phyloP scores from a whole-genome alignment of 2,329 filamentous ascomycete species.

The Talaromyces sp. region DNA sequence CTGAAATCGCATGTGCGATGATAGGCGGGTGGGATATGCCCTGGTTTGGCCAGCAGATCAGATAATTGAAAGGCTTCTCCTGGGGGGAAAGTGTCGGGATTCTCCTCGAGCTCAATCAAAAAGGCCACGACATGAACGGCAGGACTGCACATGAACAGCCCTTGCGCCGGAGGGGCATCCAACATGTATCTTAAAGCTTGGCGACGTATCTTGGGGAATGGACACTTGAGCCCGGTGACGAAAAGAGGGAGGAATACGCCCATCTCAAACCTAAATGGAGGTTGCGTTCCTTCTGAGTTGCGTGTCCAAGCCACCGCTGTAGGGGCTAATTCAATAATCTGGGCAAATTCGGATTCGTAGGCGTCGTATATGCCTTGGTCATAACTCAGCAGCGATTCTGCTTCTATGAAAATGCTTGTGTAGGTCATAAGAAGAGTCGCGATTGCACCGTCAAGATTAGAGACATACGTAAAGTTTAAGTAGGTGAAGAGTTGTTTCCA shows the following conservation, averaged over 20 bases:
- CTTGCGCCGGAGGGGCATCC: background rate
- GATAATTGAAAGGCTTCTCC: background rate
- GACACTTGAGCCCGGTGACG: conserved; percentile 26
- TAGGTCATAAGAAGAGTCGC: background rate
- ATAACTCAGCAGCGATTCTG: background rate
- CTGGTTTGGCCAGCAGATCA: background rate
- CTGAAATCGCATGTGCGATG: background rate
- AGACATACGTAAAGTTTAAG: background rate
- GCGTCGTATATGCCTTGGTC: background rate
- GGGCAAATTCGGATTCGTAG: background rate
- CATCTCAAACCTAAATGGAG: conserved; percentile 28
- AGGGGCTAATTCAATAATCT: background rate
- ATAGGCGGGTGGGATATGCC: background rate
- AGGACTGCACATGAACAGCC: background rate
- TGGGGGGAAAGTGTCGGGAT: background rate
- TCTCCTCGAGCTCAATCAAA: background rate
- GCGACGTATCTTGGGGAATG: conserved; percentile 25
- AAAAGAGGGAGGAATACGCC: conserved; percentile 24
- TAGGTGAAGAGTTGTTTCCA: background rate
- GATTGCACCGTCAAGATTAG: background rate
- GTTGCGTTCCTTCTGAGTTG: conserved; percentile 7
- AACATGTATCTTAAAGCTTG: conserved; percentile 15
- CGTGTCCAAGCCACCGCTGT: background rate
- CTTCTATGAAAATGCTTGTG: background rate
- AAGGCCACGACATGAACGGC: background rate